phyloP scores from a whole-genome alignment of 2,329 filamentous ascomycete genomes.

The Fusarium sp. region DNA sequence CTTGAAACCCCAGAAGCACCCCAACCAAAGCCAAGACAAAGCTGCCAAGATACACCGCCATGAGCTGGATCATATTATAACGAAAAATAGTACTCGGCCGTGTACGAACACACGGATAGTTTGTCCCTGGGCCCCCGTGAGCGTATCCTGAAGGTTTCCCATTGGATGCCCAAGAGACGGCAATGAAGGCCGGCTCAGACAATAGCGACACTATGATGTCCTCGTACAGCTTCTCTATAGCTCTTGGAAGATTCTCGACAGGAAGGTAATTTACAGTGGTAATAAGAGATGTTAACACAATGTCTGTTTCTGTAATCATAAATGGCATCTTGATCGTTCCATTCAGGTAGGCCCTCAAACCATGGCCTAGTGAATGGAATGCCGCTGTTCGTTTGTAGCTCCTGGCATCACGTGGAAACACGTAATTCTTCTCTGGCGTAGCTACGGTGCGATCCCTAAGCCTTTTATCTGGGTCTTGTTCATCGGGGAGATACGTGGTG shows the following conservation, averaged over 20 bases:
- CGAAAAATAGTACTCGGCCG: background rate
- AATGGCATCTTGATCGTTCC: background rate
- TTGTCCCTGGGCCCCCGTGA: background rate
- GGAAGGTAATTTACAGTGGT: background rate
- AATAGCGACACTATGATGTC: background rate
- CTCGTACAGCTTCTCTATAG: no score
- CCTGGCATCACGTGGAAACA: background rate
- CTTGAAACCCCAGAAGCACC: rapidly evolving
- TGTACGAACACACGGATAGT: background rate
- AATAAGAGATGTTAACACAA: background rate
- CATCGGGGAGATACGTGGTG: background rate
- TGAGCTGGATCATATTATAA: background rate
- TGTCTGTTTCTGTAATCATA: background rate
- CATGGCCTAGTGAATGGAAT: background rate
- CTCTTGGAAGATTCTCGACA: no score
- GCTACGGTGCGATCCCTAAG: background rate
- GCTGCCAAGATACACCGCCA: background rate
- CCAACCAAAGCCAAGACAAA: background rate
- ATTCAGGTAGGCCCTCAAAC: background rate
- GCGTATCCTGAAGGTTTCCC: background rate
- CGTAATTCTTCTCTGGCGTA: background rate
- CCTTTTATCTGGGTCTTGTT: background rate
- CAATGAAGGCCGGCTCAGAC: rapidly evolving
- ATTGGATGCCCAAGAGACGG: background rate
- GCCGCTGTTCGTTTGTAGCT: background rate